Base-by-base conservation (phyloP, 768 basidiomycete species). In the Suillus lakei region DNA sequence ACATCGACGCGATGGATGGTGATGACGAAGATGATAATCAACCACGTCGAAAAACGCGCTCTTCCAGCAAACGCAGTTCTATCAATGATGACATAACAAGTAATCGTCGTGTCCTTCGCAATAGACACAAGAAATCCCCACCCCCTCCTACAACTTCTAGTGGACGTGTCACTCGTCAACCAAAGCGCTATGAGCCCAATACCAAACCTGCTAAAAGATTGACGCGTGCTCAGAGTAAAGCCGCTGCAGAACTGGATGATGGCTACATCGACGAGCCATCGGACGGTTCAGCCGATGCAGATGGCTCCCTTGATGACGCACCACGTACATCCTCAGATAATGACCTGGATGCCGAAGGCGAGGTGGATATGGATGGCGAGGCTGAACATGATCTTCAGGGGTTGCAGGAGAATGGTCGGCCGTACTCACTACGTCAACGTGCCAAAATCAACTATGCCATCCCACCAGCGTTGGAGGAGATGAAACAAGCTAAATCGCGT, bases 401-500 rank as follows among this genome's bases (percentile, higher is more conserved):
- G 61, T 60, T 77, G 18, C 83, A 83, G 54, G 0, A 1, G 10
- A 76, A 78, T 32, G 72, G 74, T 34, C 66, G 64, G 70, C 72
- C 74, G 23, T 95, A 95, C 70, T 72, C 86, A 0, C 80, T 95
- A 43, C 81, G 93, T 23, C 86, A 88, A 70, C 81, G 92, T 60
- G 73, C 71, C 83, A 85, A 69, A 60, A 87, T 95, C 69, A 93
- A 94, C 72, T 95, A 95, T 64, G 89, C 89, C 15, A 91, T 93
- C 26, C 91, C 91, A 1, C 92, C 93, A 0, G 90, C 92, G 1
- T 79, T 95, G 18, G 93, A 95, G 59, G 91, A 93, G 41, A 78
- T 91, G 74, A 77, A 68, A 28, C 77, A 76, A 6, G 77, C 79
- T 43, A 78, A 70, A 61, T 71, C 74, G 2, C 82, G 82, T 50